phyloP scores from a whole-genome alignment of 2,329 filamentous ascomycete genomes.

The Trichoderma koningii region DNA sequence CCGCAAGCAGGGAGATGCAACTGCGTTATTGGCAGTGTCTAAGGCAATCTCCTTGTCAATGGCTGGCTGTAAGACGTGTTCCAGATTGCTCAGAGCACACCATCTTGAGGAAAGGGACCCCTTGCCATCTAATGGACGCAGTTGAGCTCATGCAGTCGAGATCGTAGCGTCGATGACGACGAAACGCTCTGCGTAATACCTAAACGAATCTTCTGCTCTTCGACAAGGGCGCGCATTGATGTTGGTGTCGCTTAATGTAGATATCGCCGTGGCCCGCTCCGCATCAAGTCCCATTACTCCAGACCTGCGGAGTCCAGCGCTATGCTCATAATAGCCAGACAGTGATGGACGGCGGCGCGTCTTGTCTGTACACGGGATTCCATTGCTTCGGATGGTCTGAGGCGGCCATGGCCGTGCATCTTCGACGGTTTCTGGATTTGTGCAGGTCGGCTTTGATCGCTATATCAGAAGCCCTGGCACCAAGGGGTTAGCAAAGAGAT shows the following conservation, averaged over 20 bases:
- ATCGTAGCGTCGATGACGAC: conserved; percentile 1
- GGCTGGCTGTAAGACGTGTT: conserved; percentile 1
- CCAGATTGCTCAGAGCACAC: conserved; percentile 17
- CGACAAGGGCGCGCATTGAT: background rate
- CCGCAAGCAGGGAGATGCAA: conserved; percentile 15
- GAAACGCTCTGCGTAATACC: background rate
- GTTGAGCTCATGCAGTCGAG: conserved; percentile 3
- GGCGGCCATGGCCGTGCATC: background rate
- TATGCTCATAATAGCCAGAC: background rate
- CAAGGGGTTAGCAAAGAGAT: no score
- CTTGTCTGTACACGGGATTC: background rate
- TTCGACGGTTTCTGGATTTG: no score
- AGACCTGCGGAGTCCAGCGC: background rate
- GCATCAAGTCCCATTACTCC: background rate
- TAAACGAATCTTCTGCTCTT: no score
- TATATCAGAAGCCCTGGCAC: no score
- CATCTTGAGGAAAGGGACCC: background rate
- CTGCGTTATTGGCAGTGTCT: conserved; percentile 14
- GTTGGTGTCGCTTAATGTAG: background rate
- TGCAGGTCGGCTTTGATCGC: no score
- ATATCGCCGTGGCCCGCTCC: background rate
- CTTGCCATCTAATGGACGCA: background rate
- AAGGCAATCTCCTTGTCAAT: conserved; percentile 11
- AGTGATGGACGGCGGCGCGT: conserved; percentile 1
- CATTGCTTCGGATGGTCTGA: background rate